Evolutionary conservation across 257 asterid genomes (phyloP), one percentile per base, ranked within the genome.

Genomic region (Forsythia viridissima): DNA sequence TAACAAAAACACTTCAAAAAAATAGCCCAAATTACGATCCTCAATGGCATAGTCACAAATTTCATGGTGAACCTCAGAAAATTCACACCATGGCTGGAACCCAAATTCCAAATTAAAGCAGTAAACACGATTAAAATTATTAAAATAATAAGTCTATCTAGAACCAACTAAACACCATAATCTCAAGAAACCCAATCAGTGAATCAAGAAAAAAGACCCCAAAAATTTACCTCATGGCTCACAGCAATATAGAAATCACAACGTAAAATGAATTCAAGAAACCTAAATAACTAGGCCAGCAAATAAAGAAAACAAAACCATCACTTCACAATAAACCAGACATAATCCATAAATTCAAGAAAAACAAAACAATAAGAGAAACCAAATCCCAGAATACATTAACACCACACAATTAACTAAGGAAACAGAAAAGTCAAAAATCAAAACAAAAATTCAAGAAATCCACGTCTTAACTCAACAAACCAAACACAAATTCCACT

Each of bases 221-320:
- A 3, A 61, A 21, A n/a, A 8, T 61, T 61, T 24, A 61, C 16
- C 69, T 61, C 69, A 61, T 2, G 0, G 69, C 69, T 61, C 69
- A 61, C 6, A 3, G 69, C 3, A 61, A 8, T 15, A 21, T 61
- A 6, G 39, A 61, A 61, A 21, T 7, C 38, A 24, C 69, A 61
- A n/a, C 16, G 57, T 51, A 13, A 16, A 78, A 36, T 20, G n/a
- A 79, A 30, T 18, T n/a, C 30, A 16, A 41, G 21, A 10, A 6
- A 11, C 6, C 69, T 16, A 42, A 41, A 72, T 43, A 30, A 11
- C 41, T 10, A 63, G 40, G 42, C 6, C 75, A 16, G 57, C 66
- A 59, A 68, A 72, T 74, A 66, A 43, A 48, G 24, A 63, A 61
- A 61, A 63, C 15, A 63, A 63, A 8, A 10, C 70, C 70, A 61